A percentile compares a stretch with the other conserved stretches of the same genome.
These are phyloP conservation scores for Mayamaea pseudoterrestris DNA, from an alignment of 108 stramenopile genomes.

Conservation along the genomic window DNA sequence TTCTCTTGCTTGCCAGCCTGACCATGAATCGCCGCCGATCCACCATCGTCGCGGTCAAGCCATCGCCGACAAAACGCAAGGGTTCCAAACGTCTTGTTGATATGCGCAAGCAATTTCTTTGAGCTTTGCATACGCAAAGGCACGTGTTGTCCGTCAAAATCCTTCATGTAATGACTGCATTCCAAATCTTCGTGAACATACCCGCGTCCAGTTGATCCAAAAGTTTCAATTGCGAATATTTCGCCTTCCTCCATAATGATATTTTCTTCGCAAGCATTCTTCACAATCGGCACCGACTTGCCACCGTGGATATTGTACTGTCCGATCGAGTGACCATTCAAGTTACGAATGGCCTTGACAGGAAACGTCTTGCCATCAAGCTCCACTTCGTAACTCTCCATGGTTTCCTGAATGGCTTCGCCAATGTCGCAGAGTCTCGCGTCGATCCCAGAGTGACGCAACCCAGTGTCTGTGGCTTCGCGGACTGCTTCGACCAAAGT, in stretches of 20 bases:
- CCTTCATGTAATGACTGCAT: conserved; percentile 98
- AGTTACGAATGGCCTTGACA: conserved; percentile 91
- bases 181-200: conserved; percentile 96
- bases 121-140: conserved; percentile 87
- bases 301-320: conserved; percentile 97
- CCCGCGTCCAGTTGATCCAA: conserved; percentile 93
- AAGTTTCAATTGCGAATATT: conserved; percentile 98
- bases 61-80: conserved; percentile 98
- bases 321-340: conserved; percentile 96
- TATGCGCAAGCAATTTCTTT: conserved; percentile 87
- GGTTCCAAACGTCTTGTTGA: conserved; percentile 99
- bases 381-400: conserved; percentile 97
- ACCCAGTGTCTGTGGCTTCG: conserved; percentile 92
- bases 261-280: conserved; percentile 79
- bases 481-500: conserved; percentile 83
- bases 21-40: conserved; percentile 79
- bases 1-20: conserved; percentile 85
- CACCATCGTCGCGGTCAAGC: conserved; percentile 96
- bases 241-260: conserved; percentile 98
- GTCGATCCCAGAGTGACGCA: conserved; percentile 90
- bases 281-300: conserved; percentile 95
- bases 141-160: conserved; percentile 90
- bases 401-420: conserved; percentile 92
- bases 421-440: conserved; percentile 95
- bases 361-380: conserved; percentile 87